Conservation (phyloP, 202 grass and related monocot genomes). For the Cymbopogon flexuosus region DNA sequence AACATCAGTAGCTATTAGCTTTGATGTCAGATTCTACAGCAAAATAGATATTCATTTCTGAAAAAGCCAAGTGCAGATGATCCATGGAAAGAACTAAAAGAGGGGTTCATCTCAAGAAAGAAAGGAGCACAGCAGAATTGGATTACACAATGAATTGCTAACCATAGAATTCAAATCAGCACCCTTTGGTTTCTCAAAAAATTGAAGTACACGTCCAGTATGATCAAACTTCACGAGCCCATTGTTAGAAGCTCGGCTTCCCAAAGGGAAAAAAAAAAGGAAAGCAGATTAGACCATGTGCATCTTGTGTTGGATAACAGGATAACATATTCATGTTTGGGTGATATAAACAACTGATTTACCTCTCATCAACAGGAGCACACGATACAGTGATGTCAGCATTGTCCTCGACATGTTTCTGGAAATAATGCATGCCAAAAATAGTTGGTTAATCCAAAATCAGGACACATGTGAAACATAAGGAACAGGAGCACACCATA, state of each 20-base stretch:
- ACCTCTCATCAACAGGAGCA: constrained; percentile 53
- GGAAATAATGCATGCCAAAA: constrained; percentile 18
- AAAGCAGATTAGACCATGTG: constrained; percentile 18
- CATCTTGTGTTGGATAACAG: constrained; percentile 1
- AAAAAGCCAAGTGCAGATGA: neutral
- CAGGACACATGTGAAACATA: neutral
- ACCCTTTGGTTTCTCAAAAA: constrained; percentile 65
- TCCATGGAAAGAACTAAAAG: neutral
- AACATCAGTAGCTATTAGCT: neutral
- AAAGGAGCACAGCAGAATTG: neutral
- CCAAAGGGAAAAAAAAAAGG: neutral
- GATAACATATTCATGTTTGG: neutral
- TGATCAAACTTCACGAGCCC: constrained; percentile 65
- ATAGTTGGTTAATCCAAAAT: neutral
- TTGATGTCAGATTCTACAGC: neutral
- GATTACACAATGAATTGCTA: constrained; percentile 14
- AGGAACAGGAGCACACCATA: neutral
- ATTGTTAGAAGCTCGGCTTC: constrained; percentile 68
- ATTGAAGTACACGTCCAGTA: constrained; percentile 54
- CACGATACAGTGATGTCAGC: constrained; percentile 70
- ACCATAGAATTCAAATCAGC: constrained; percentile 59
- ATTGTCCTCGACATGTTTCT: constrained; percentile 69
- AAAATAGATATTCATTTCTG: neutral
- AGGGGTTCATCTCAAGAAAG: neutral
- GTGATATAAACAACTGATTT: constrained; percentile 1